Evolutionary conservation across 148 eudicot species (phyloP), one percentile per base, ranked within the genome.

Genomic region (Fallopia convolvulus): DNA sequence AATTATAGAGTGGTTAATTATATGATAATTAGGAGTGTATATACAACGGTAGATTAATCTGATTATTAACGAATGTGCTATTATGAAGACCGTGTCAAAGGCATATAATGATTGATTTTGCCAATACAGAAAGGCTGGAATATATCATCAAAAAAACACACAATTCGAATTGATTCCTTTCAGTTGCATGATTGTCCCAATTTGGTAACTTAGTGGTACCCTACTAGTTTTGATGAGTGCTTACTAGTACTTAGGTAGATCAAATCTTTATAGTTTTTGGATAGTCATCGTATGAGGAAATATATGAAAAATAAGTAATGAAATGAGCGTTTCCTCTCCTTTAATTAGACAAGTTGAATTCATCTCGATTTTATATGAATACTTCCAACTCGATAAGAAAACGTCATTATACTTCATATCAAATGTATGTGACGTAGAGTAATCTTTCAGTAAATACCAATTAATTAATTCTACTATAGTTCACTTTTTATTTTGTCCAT

Each of bases 151-250:
- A 0, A 14, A 36, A 52, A 50, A 14, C 5, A 44, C 20, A 50
- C n/a, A 14, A 14, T 4, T 14, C 6, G 6, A 65, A 65, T 65
- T 65, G 70, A 30, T 32, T 65, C 41, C 40, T 15, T 68, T 68
- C 20, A 39, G 42, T 36, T 68, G 44, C 72, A 68, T 68, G 72
- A 68, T 68, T 68, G 72, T 68, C 72, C 72, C 42, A 68, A 68
- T 68, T 68, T 13, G 72, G 72, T 3, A 36, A 68, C 72, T 68
- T 68, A 68, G 72, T 68, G 72, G 72, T 6, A 17, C 15, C 72
- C 72, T 68, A 68, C 72, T 68, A 68, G 72, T 68, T 68, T 68
- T 68, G 17, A 15, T 1, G 72, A 68, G 72, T 32, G 21, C 46
- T 36, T 39, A 33, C 46, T 61, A 61, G 72, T 58, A 58, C 58